Percentiles rank a stretch among this genome's conserved stretches.
Evolutionary conservation across 805 yeast species (phyloP).

Genomic region (Schwanniomyces occidentalis): DNA sequence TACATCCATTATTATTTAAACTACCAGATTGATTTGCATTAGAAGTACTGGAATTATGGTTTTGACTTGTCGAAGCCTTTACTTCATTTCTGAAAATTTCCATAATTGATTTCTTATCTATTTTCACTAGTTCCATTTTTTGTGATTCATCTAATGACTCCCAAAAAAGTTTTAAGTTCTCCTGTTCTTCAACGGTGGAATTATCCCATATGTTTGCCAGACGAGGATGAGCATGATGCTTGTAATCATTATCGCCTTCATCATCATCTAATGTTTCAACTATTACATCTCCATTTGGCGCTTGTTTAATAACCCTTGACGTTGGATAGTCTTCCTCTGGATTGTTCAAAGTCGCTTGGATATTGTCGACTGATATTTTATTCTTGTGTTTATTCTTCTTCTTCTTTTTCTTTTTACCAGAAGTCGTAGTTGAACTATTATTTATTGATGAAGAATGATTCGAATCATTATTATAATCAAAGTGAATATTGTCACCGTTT

Average conservation of each 20-base stretch:
- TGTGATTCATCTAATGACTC: constrained; percentile 57
- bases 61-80: constrained; percentile 9
- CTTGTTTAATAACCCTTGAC: constrained; percentile 69
- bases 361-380: constrained; percentile 9
- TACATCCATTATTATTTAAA: constrained; percentile 40
- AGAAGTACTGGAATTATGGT: constrained; percentile 8
- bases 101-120: constrained; percentile 70
- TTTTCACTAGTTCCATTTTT: constrained; percentile 59
- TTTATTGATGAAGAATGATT: constrained; percentile 11
- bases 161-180: constrained; percentile 63
- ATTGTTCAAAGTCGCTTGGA: constrained; percentile 51
- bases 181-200: constrained; percentile 50
- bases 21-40: constrained; percentile 1
- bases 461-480: constrained; percentile 19
- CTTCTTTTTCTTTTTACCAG: constrained; percentile 24
- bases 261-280: constrained; percentile 55
- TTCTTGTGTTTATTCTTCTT: constrained; percentile 33
- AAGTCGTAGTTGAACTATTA: constrained; percentile 3
- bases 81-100: constrained; percentile 54
- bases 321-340: constrained; percentile 68
- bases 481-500: constrained; percentile 38
- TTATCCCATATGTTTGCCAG: constrained; percentile 46
- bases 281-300: constrained; percentile 73
- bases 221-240: constrained; percentile 7
- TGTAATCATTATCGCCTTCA: constrained; percentile 10